phyloP scores from a whole-genome alignment of 176 grass and related monocot species.

The Oryza rufipogon region DNA sequence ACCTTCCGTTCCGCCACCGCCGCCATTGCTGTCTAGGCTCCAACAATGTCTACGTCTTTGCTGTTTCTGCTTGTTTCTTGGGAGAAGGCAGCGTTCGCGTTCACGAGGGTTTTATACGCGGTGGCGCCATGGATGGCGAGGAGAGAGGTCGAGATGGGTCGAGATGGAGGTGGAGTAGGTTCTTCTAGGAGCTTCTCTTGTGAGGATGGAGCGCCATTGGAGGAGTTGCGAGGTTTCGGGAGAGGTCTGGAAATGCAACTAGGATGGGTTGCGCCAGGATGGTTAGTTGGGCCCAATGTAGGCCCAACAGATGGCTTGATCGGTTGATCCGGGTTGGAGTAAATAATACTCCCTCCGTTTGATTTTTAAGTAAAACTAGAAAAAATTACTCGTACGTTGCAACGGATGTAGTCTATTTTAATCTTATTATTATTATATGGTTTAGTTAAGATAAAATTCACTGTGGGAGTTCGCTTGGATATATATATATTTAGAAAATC shows the following conservation, averaged over 20 bases:
- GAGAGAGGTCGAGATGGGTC: not conserved
- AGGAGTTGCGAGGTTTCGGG: not conserved
- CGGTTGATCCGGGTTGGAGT: too few species aligned
- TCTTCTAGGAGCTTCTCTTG: slow-evolving; percentile 14
- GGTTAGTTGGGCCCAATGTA: not conserved
- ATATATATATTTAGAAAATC: too few species aligned
- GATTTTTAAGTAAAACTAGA: too few species aligned
- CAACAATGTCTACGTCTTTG: not conserved
- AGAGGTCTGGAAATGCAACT: not conserved
- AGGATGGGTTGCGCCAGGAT: not conserved
- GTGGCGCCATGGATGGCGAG: not conserved
- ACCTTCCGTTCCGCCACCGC: not conserved
- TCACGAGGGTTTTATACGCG: not conserved
- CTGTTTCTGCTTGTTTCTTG: not conserved
- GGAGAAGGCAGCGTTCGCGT: not conserved
- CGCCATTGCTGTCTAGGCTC: not conserved
- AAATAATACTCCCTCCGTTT: too few species aligned
- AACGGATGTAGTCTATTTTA: too few species aligned
- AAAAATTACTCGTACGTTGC: too few species aligned
- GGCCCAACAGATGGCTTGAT: not conserved
- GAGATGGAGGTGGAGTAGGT: not conserved
- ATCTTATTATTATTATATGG: too few species aligned
- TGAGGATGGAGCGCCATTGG: not conserved
- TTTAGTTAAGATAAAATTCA: too few species aligned
- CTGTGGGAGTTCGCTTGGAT: too few species aligned